Evolutionary conservation across 2,329 filamentous ascomycete species (phyloP), one percentile per base, ranked within the genome.

Genomic region (Pseudofabraea citricarpa): DNA sequence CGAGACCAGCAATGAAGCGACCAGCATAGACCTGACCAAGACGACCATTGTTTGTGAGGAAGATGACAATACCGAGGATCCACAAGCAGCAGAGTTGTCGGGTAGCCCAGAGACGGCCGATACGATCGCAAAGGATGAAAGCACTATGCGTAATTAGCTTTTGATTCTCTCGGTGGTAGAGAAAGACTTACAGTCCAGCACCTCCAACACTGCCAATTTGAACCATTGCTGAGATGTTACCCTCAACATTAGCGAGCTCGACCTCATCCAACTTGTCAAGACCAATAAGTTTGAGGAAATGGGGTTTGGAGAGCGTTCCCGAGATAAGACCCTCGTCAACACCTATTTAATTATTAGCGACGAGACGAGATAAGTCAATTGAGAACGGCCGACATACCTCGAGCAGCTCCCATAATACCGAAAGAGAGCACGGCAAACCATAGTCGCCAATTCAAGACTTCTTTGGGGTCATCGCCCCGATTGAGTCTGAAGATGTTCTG

Each of bases 251-350:
- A 48, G 83, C 81, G 57, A 75, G 69, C 36, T 77, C 71, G 4
- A 72, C 67, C 0, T 63, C 54, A 36, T 64, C 68, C 55, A 81
- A 80, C 2, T 70, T 67, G 5, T 69, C 64, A 48, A 81, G 78
- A 52, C 78, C 56, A 58, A 87, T 83, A 24, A 70, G 71, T 1
- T 61, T 52, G 52, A 82, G 73, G 60, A 87, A 87, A 40, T 81
- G 70, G 50, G 73, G 69, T n/a, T 79, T 80, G 57, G 79, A 77
- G 63, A 86, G 81, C 12, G 83, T 83, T 1, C 84, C 85, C 7
- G 76, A 79, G 50, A 90, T 90, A 46, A 91, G 72, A 47, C 87
- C 87, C 64, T 91, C 87, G 50, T 91, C 87, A n/a, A 90, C 70
- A 54, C 36, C 29, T 35, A 19, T n/a, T 23, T 27, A 4, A 20